Base-by-base conservation (phyloP, 169 alveolate genomes). In the Eimeria maxima region DNA sequence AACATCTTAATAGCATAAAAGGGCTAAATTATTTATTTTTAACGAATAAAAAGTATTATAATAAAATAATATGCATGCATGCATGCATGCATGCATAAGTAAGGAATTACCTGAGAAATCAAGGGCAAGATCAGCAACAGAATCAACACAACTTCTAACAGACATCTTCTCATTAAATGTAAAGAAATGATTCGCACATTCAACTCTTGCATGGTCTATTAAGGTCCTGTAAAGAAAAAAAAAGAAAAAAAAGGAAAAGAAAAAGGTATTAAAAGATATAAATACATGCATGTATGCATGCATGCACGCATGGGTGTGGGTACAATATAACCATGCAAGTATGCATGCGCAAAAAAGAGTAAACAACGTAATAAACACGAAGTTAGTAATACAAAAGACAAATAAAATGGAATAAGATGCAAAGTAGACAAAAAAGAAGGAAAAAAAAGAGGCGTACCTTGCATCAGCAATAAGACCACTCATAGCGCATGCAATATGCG, bases 401-500 rank as follows among this genome's bases (percentile, higher is more conserved):
- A 57, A 38, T 80, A 29, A 7, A 45, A 45, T 6, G 5, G 20
- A 45, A 84, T 27, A 18, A 5, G 24, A 24, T 16, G 20, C 11
- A 7, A 11, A 84, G 20, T 6, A 84, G 20, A n/a, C 76, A 38
- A 10, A 8, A 10, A 4, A 84, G 29, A 84, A 33, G 11, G 18
- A 42, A 6, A 84, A 6, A 84, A 18, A 27, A 33, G 13, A 42
- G 4, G 22, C 90, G 0, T 42, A 96, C 97, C 96, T 94, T 33
- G 99, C 99, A 96, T 99, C 99, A 22, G 99, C 99, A 65, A 99
- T 98, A 27, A 99, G 98, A 33, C 99, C 99, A 95, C 99, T 98
- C 99, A 98, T 99, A 47, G 99, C 99, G 95, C 99, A 99, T 8
- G 99, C 99, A 22, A 99, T 97, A 96, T 99, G 99, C 84, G 96